These are phyloP conservation scores for Kwoniella sp. DNA, from an alignment of 768 basidiomycete species.

Conservation along the genomic window DNA sequence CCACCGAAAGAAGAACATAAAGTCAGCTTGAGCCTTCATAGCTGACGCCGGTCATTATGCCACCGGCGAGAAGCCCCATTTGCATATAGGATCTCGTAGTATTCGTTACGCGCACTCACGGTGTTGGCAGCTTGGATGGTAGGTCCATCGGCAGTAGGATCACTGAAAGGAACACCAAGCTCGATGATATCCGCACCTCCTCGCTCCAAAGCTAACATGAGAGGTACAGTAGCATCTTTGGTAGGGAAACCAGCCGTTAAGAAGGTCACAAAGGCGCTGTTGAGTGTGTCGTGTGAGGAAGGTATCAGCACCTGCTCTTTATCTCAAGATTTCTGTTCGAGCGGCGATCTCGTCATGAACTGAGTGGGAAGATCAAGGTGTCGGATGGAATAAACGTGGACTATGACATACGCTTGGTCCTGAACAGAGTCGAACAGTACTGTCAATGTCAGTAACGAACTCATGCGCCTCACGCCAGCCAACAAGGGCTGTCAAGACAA, in stretches of 20 bases:
- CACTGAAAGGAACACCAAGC: conserved; percentile 91
- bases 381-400: not conserved
- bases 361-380: too few relatives aligned
- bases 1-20: not conserved
- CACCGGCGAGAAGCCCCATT: not conserved
- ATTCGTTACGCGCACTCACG: conserved; percentile 61
- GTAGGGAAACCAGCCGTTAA: conserved; percentile 92
- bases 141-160: conserved; percentile 94
- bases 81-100: not conserved
- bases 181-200: conserved; percentile 95
- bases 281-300: too few relatives aligned
- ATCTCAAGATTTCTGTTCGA: too few relatives aligned
- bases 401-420: conserved; percentile 50
- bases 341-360: too few relatives aligned
- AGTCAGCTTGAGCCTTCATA: not conserved
- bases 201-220: conserved; percentile 86
- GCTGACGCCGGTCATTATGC: not conserved
- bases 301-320: too few relatives aligned
- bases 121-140: conserved; percentile 91
- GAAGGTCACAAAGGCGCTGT: conserved; percentile 66
- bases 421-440: conserved; percentile 5
- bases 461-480: too few relatives aligned
- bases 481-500: too few relatives aligned
- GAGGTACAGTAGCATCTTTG: conserved; percentile 75
- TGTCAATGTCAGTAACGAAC: conserved; percentile 12